Evolutionary conservation across 306 rosid species (phyloP), one percentile per base, ranked within the genome.

Genomic region (Lablab purpureus): DNA sequence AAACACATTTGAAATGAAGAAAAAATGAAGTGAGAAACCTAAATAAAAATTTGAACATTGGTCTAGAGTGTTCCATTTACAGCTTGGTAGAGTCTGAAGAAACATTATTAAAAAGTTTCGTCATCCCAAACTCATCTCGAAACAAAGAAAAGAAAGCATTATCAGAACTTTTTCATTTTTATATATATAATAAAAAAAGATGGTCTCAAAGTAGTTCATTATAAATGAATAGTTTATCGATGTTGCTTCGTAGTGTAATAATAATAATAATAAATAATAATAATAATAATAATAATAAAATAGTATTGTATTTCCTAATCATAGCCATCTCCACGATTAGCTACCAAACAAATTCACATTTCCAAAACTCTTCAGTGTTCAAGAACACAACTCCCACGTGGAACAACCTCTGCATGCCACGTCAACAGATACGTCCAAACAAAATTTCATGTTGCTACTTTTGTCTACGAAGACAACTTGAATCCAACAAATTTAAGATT

Each of bases 31-130:
- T 50, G 78, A 50, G 19, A 51, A 55, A 76, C 79, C 76, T 67
- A n/a, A n/a, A 80, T 46, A 59, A 49, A 45, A 60, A 17, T 64
- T 74, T 73, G 27, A 81, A 81, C 46, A 84, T 83, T 76, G 80
- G 62, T 68, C 80, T 77, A 77, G 83, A 83, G 85, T 37, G 28
- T 82, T 81, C 81, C 70, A 77, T 68, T 78, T 34, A 83, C 84
- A 80, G 79, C 87, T 83, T 68, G 89, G 69, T 34, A 21, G 21
- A 56, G 36, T 56, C 73, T 17, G 12, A n/a, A 15, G 11, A 67
- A 76, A 60, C 47, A 22, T 55, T 71, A 75, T 55, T 55, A 74
- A 81, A 54, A 9, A 77, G 7, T 54, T 64, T 52, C 41, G 50
- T 69, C 84, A 50, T 67, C 46, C 74, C 56, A 64, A 81, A 67